phyloP scores from a whole-genome alignment of 148 eudicot genomes.

The Spergularia bocconei region DNA sequence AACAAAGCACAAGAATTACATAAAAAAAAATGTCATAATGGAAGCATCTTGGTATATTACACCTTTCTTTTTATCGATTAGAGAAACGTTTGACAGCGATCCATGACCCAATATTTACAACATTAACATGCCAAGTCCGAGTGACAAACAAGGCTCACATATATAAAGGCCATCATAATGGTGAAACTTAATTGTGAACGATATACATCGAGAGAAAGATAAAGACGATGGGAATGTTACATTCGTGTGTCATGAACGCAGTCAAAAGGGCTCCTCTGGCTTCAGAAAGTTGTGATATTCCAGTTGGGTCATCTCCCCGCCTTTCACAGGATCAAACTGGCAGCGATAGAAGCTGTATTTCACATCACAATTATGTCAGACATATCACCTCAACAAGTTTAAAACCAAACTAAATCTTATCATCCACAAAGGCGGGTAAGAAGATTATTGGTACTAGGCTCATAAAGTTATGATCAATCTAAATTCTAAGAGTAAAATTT shows the following conservation, averaged over 20 bases:
- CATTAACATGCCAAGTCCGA: conserved; percentile 18
- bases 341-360: conserved; percentile 82
- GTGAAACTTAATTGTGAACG: conserved; percentile 21
- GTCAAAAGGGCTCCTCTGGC: conserved; percentile 72
- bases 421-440: background rate
- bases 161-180: conserved; percentile 11
- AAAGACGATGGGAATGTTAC: conserved; percentile 14
- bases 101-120: conserved; percentile 32
- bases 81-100: background rate
- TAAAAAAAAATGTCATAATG: background rate
- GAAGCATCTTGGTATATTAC: conserved; percentile 13
- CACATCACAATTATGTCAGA: background rate
- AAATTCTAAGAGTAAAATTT: background rate
- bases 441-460: background rate
- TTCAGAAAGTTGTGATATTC: conserved; percentile 88
- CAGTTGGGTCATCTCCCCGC: conserved; percentile 93
- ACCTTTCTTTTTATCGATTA: conserved; percentile 10
- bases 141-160: conserved; percentile 22
- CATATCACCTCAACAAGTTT: background rate
- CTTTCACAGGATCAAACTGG: conserved; percentile 69
- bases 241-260: conserved; percentile 20
- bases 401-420: background rate
- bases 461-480: background rate
- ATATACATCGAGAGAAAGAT: conserved; percentile 21
- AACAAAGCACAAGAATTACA: background rate